Evolutionary conservation across 805 yeast genomes (phyloP), one percentile per base, ranked within the genome.

Genomic region (Blastobotrys chiropterorum): DNA sequence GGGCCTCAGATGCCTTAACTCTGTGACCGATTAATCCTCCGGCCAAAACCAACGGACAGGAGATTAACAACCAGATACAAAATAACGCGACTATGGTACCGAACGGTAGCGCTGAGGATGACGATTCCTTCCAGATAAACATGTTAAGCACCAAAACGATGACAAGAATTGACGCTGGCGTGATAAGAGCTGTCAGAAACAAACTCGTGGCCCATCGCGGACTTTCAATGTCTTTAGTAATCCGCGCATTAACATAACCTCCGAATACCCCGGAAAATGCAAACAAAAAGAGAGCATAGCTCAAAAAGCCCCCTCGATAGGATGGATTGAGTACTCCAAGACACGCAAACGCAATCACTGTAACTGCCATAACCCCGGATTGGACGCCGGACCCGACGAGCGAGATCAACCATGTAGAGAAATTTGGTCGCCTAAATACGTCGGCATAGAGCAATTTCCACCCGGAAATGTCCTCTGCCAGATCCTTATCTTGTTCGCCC

Each of bases 71-170:
- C 66, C 86, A 84, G 48, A 83, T 66, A 6, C 75, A 56, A n/a
- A 85, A 65, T 43, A 88, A 65, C 1, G 79, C 75, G 5, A 85
- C 67, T 17, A 88, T 75, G 0, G 95, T 83, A 3, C 88, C 85
- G 58, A 88, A 84, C 13, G 96, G 96, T 44, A 87, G 71, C 0
- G 92, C 90, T 47, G 77, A 72, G 0, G 94, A 82, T 0, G 94
- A 82, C 56, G 83, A 83, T 58, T 82, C 77, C 1, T 84, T 84
- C 88, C 90, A 86, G 7, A 86, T 82, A 51, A 89, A 77, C 54
- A 79, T 69, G 64, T 88, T 89, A 53, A 86, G 67, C 20, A 79
- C 62, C 20, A 85, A 64, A 0, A 84, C 71, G 1, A 79, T 71
- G 0, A 76, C 52, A 51, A 86, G 66, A 0, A 82, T 72, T 2